Conservation (phyloP, 1,284 basidiomycete genomes). For the Gomphus bonarii region DNA sequence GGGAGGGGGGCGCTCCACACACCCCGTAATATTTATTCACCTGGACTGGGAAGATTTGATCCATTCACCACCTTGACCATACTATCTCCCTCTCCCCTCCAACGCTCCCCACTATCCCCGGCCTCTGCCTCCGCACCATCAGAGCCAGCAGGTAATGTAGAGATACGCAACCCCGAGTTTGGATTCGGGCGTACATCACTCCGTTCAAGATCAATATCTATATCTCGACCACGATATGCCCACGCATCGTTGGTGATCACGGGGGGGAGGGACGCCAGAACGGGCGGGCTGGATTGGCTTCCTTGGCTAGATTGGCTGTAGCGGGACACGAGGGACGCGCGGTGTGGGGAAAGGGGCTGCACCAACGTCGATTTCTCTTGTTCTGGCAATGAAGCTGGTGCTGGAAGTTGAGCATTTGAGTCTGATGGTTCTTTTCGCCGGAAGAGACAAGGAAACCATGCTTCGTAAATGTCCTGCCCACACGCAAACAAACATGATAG, state of each 20-base stretch:
- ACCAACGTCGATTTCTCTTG: background rate
- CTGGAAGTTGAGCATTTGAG: no score
- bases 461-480: background rate
- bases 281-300: no score
- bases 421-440: slow-evolving; percentile 9
- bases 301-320: background rate
- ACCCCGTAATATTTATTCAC: no score
- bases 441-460: slow-evolving; percentile 4
- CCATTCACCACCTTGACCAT: background rate
- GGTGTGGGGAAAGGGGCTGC: background rate
- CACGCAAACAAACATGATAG: background rate
- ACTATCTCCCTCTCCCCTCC: background rate
- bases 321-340: background rate
- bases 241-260: no score
- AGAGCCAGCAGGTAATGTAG: no score
- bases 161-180: no score
- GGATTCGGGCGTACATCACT: no score
- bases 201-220: no score
- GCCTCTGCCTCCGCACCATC: no score
- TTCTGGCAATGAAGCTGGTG: background rate
- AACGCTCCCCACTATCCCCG: background rate
- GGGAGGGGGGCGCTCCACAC: no score
- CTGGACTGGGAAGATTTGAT: background rate
- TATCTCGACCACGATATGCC: no score
- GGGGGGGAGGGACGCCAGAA: no score